phyloP scores from a whole-genome alignment of 192 early-diverging fungal genomes.

The Entomortierella beljakovae region DNA sequence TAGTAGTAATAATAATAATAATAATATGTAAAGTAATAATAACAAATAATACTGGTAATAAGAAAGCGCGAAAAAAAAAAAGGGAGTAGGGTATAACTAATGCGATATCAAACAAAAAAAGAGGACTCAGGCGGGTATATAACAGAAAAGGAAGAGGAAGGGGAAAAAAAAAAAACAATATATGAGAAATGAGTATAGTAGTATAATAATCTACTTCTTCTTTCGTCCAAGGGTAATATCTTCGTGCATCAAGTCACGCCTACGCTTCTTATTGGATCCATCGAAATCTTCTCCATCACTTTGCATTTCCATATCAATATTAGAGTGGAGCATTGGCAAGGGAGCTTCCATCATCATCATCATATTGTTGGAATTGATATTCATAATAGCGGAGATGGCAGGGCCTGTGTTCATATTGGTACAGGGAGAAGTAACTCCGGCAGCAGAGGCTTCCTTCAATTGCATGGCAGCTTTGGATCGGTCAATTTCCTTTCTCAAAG shows the following conservation, averaged over 20 bases:
- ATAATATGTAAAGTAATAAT: too few species aligned
- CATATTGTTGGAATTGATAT: not conserved
- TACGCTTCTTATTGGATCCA: slow-evolving; percentile 8
- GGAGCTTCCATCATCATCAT: not conserved
- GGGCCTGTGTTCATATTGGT: not conserved
- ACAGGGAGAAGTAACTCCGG: slow-evolving; percentile 6
- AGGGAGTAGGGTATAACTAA: too few species aligned
- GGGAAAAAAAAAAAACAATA: too few species aligned
- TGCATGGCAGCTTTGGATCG: slow-evolving; percentile 24
- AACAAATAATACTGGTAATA: too few species aligned
- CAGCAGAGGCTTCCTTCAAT: slow-evolving; percentile 3
- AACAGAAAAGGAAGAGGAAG: too few species aligned
- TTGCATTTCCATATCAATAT: slow-evolving; percentile 21
- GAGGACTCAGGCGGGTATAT: too few species aligned
- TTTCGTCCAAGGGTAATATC: not conserved
- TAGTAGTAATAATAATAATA: too few species aligned
- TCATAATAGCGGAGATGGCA: not conserved
- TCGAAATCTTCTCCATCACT: slow-evolving; percentile 5
- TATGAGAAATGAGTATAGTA: too few species aligned
- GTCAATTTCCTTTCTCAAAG: slow-evolving; percentile 44
- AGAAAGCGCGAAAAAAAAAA: too few species aligned
- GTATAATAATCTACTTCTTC: slow-evolving; percentile 2
- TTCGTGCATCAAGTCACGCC: not conserved
- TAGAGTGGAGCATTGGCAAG: too few species aligned
- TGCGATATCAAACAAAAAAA: too few species aligned